These are phyloP conservation scores for Teunomyces cretensis DNA, from an alignment of 805 yeast species.

Conservation along the genomic window DNA sequence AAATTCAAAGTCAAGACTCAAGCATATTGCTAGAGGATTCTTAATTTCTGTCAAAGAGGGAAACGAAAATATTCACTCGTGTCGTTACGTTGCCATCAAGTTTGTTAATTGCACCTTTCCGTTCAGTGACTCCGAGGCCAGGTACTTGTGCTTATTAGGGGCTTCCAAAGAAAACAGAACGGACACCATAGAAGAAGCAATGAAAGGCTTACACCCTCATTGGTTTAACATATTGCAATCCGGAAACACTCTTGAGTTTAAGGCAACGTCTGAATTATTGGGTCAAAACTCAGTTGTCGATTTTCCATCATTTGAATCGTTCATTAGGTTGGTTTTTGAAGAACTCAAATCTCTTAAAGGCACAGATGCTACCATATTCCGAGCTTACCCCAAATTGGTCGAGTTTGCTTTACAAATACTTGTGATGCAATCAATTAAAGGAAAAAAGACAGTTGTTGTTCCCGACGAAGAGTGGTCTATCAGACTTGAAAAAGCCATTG, in stretches of 20 bases:
- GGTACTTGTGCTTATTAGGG: slow-evolving; percentile 68
- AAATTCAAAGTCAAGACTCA: slow-evolving; percentile 42
- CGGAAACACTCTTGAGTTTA: slow-evolving; percentile 42
- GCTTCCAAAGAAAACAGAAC: slow-evolving; percentile 55
- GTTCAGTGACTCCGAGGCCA: slow-evolving; percentile 65
- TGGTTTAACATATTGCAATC: slow-evolving; percentile 62
- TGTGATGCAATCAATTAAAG: slow-evolving; percentile 63
- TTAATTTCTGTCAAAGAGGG: slow-evolving; percentile 17
- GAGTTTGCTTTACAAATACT: slow-evolving; percentile 57
- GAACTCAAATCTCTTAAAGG: slow-evolving; percentile 17
- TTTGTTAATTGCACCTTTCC: slow-evolving; percentile 63
- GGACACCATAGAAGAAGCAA: slow-evolving; percentile 78
- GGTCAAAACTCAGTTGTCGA: slow-evolving; percentile 37
- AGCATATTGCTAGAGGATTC: slow-evolving; percentile 31
- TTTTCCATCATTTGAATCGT: slow-evolving; percentile 57
- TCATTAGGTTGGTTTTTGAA: slow-evolving; percentile 25
- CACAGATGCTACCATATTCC: slow-evolving; percentile 21
- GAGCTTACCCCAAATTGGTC: slow-evolving; percentile 42
- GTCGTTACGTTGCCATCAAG: slow-evolving; percentile 65
- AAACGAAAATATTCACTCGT: slow-evolving; percentile 39
- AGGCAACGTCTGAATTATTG: slow-evolving; percentile 43
- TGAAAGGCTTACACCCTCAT: slow-evolving; percentile 77
- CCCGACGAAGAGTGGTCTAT: slow-evolving; percentile 74
- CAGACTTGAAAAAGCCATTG: slow-evolving; percentile 67
- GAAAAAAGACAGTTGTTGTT: slow-evolving; percentile 53